These are phyloP conservation scores for Cylindrotheca fusiformis DNA, from an alignment of 108 stramenopile genomes.

Conservation along the genomic window DNA sequence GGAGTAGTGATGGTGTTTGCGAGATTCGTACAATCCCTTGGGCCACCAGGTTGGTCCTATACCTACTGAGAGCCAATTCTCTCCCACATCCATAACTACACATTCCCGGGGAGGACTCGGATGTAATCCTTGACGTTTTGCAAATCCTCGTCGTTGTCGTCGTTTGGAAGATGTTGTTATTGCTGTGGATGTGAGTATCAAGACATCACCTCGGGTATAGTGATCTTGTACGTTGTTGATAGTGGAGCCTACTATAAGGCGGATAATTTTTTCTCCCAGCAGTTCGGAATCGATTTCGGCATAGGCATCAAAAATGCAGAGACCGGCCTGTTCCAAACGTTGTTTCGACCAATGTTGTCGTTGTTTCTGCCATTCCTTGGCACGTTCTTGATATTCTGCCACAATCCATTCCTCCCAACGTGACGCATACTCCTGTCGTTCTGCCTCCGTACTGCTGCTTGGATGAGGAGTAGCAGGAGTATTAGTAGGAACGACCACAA, in stretches of 20 bases:
- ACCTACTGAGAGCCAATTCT: constrained; percentile 44
- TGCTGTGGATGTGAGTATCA: constrained; percentile 40
- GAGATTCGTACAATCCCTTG: constrained; percentile 57
- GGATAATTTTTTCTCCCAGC: constrained; percentile 72
- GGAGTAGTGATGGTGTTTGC: too few species aligned
- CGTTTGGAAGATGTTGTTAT: too few species aligned
- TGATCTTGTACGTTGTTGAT: constrained; percentile 26
- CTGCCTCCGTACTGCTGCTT: too few species aligned
- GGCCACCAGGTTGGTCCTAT: constrained; percentile 67
- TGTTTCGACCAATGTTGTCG: constrained; percentile 33
- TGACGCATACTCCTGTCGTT: too few species aligned
- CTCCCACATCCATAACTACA: constrained; percentile 57
- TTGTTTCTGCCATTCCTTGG: constrained; percentile 28
- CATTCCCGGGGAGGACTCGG: constrained; percentile 41
- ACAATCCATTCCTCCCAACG: constrained; percentile 48
- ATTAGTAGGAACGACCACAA: too few species aligned
- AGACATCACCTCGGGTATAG: constrained; percentile 55
- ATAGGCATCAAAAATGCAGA: constrained; percentile 41
- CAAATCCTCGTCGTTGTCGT: too few species aligned
- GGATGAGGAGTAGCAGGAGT: constrained; percentile 7
- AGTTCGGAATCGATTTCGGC: constrained; percentile 64
- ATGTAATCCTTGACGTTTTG: too few species aligned
- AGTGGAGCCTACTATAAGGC: constrained; percentile 10
- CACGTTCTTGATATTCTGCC: constrained; percentile 38
- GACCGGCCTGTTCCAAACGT: constrained; percentile 49